Base-by-base conservation (phyloP, 176 grass and related monocot species). In the Hsuehochloa calcarea region DNA sequence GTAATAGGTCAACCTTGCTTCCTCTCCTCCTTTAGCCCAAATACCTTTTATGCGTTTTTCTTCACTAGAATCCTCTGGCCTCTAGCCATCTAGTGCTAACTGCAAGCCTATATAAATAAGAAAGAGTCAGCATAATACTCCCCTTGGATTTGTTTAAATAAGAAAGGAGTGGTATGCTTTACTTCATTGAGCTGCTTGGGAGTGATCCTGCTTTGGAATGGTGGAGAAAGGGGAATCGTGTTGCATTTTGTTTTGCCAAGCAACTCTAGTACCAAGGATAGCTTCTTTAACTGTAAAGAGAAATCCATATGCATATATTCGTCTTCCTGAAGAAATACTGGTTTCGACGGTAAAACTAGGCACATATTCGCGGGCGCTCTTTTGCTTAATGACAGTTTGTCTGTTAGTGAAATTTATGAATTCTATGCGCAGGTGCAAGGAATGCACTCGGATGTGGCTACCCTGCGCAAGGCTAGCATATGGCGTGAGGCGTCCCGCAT, bases 361-460 rank as follows among this genome's bases (percentile, higher is more conserved):
- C 16, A 16, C 16, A 45, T 49, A 44, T 51, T 43, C n/a, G 8
- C 25, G 25, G 25, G n/a, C 35, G 41, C 46, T 38, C 23, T 55
- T 60, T n/a, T 46, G 16, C 6, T 60, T 38, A 8, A 15, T 72
- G 25, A 56, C 60, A 13, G 5, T 64, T 15, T 6, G 20, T 5
- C 4, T 60, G 68, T 38, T 26, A 26, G 27, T 77, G 34, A 61
- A 77, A 51, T 78, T 72, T 60, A 25, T 50, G 34, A 60, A 70
- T 70, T 62, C 4, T 70, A 5, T 38, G 8, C 29, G 47, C 78
- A 98, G 96, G 93, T 98, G 64, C 96, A 98, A 92, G 96, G 96
- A 55, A 98, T 98, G 96, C 93, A 98, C n/a, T 80, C 88, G 27
- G 96, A 95, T 74, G 83, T 95, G 49, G 87, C 93, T 35, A 89